Evolutionary conservation across 2,329 filamentous ascomycete species (phyloP).

Genomic region (Didymella segeticola): DNA sequence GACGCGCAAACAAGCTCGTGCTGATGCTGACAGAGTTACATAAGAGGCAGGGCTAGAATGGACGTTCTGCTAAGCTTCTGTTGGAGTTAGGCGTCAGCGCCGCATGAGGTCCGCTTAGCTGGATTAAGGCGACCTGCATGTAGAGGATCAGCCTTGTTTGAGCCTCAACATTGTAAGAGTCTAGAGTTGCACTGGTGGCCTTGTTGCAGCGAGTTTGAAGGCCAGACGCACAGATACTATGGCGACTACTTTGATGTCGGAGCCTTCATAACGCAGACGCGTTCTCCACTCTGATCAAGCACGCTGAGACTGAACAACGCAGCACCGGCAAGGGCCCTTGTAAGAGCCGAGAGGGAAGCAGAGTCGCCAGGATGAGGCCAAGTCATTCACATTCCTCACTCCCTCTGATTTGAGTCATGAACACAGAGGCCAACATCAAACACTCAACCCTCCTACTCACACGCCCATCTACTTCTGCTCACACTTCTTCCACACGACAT

Average conservation of each 20-base stretch:
- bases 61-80: constrained; percentile 6
- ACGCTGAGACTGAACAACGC: neutral
- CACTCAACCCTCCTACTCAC: no score
- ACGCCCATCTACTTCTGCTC: constrained; percentile 23
- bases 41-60: neutral
- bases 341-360: no score
- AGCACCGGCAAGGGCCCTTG: no score
- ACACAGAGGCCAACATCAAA: no score
- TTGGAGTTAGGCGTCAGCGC: constrained; percentile 1
- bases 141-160: constrained; percentile 12
- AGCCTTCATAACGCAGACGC: neutral
- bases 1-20: neutral
- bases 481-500: constrained; percentile 45
- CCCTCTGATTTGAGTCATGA: no score
- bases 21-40: constrained; percentile 3
- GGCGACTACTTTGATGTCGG: neutral
- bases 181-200: neutral
- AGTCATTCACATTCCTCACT: no score
- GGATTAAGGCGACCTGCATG: constrained; percentile 3
- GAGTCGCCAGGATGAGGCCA: no score
- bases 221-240: neutral
- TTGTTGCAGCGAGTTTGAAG: neutral
- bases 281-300: neutral
- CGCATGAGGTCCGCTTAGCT: constrained; percentile 1
- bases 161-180: constrained; percentile 4